A percentile compares a stretch with the other conserved stretches of the same genome.
Evolutionary conservation across 495 filamentous ascomycete species (phyloP).

Genomic region (Xylaria flabelliformis): DNA sequence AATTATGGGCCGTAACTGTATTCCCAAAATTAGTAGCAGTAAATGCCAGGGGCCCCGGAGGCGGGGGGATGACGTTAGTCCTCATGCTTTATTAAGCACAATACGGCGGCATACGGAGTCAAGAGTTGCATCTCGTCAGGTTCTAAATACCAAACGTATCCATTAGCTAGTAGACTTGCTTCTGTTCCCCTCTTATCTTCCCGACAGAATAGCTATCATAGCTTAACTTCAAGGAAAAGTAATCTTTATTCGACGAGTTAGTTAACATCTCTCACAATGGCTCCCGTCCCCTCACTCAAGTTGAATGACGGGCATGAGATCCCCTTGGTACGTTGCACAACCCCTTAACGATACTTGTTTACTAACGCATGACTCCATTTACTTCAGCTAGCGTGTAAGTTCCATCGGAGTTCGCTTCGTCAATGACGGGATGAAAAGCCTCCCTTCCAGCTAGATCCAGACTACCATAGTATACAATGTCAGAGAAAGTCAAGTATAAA

Average conservation of each 20-base stretch:
- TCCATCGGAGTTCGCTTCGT: neutral
- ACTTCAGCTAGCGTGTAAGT: constrained; percentile 8
- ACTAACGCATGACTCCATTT: neutral
- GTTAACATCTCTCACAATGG: constrained; percentile 2
- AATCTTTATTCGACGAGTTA: neutral
- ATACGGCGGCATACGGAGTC: neutral
- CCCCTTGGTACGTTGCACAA: constrained; percentile 62
- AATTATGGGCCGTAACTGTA: neutral
- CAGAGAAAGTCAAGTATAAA: neutral
- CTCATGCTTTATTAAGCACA: neutral
- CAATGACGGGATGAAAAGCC: neutral
- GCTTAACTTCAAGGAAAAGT: neutral
- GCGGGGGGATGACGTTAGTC: neutral
- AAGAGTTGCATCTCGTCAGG: neutral
- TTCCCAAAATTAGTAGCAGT: neutral
- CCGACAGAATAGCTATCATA: neutral
- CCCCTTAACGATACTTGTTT: neutral
- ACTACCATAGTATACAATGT: neutral
- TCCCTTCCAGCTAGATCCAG: neutral
- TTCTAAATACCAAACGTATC: neutral
- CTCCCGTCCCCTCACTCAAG: constrained; percentile 55
- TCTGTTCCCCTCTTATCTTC: neutral
- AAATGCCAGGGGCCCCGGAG: neutral
- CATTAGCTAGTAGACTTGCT: neutral
- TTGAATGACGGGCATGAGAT: constrained; percentile 76